phyloP scores from a whole-genome alignment of 352 stramenopile genomes.

The Phytophthora podocarpi region DNA sequence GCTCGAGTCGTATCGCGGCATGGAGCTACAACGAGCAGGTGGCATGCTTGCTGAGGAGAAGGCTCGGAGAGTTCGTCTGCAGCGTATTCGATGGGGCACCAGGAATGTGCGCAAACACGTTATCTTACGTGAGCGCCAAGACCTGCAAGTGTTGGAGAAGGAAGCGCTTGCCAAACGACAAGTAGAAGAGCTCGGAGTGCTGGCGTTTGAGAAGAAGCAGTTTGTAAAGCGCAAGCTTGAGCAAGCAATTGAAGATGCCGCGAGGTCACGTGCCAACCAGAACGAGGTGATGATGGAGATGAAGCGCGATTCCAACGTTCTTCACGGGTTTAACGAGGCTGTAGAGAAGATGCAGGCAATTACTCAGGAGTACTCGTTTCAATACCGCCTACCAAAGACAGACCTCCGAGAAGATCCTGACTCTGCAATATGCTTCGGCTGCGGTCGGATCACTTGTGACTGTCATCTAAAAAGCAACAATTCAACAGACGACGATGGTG shows the following conservation, averaged over 20 bases:
- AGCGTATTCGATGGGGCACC: constrained; percentile 70
- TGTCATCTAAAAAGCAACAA: constrained; percentile 37
- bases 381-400: constrained; percentile 62
- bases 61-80: constrained; percentile 42
- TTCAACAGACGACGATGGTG: neutral
- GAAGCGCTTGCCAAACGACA: constrained; percentile 45
- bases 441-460: constrained; percentile 61
- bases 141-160: constrained; percentile 39
- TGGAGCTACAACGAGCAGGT: constrained; percentile 55
- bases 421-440: constrained; percentile 50
- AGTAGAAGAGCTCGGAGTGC: constrained; percentile 54
- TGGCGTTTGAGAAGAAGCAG: constrained; percentile 66
- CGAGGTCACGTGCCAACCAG: constrained; percentile 45
- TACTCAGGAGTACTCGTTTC: constrained; percentile 56
- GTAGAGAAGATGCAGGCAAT: constrained; percentile 60
- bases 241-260: constrained; percentile 49
- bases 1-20: constrained; percentile 59
- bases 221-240: constrained; percentile 52
- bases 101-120: constrained; percentile 64
- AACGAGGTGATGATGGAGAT: constrained; percentile 49
- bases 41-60: constrained; percentile 50
- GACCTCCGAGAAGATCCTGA: constrained; percentile 55
- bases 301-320: constrained; percentile 44
- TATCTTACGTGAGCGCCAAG: constrained; percentile 47
- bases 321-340: constrained; percentile 54